Conservation (phyloP, 164 flowering plant species). For the Dillenia turbinata region DNA sequence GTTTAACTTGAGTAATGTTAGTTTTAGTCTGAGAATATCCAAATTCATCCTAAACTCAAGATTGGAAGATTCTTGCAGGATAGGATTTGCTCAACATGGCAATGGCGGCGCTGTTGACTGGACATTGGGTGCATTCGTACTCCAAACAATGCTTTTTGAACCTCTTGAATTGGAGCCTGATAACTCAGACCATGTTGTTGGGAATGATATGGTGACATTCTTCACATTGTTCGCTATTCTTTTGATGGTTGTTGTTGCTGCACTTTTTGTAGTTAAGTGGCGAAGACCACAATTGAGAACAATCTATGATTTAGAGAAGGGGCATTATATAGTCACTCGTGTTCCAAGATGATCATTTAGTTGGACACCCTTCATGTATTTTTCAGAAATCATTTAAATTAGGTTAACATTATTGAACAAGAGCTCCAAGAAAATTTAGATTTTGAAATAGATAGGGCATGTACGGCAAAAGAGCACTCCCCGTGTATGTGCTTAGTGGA, state of each 20-base stretch:
- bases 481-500: too few species aligned
- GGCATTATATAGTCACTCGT: constrained; percentile 39
- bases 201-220: constrained; percentile 26
- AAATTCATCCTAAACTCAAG: too few species aligned
- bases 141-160: constrained; percentile 24
- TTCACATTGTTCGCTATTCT: constrained; percentile 38
- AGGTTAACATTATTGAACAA: too few species aligned
- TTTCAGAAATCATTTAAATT: too few species aligned
- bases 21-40: too few species aligned
- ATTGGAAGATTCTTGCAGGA: constrained; percentile 19
- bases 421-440: too few species aligned
- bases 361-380: too few species aligned
- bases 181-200: constrained; percentile 18
- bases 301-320: constrained; percentile 53
- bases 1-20: too few species aligned
- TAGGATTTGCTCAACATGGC: constrained; percentile 29
- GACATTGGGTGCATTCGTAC: constrained; percentile 50
- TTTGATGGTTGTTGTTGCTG: constrained; percentile 29
- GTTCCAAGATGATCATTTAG: constrained; percentile 24
- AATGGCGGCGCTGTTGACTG: constrained; percentile 35
- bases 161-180: constrained; percentile 25
- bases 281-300: constrained; percentile 48
- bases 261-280: constrained; percentile 30
- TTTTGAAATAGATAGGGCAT: too few species aligned
- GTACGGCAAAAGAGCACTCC: too few species aligned